Evolutionary conservation across 2,329 filamentous ascomycete species (phyloP).

Genomic region (Ophiocordyceps sinensis): DNA sequence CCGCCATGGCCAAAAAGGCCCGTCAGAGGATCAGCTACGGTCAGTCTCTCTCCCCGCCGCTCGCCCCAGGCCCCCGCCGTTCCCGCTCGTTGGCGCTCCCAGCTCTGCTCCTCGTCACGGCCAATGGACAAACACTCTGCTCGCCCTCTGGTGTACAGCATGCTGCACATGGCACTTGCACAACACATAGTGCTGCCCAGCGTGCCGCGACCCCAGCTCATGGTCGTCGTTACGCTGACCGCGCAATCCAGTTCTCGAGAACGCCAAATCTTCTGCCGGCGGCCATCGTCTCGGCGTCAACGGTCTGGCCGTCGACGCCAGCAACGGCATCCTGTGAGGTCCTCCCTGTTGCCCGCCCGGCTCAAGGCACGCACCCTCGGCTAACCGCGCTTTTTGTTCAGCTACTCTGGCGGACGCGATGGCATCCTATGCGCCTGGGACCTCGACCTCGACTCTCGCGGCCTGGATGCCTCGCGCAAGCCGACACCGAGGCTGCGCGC

Average conservation of each 20-base stretch:
- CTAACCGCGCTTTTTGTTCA: slow-evolving; percentile 20
- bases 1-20: slow-evolving; percentile 49
- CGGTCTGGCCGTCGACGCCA: slow-evolving; percentile 73
- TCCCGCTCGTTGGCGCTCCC: too few species aligned
- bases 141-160: too few species aligned
- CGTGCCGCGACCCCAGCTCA: too few species aligned
- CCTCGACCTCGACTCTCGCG: slow-evolving; percentile 52
- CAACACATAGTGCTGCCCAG: too few species aligned
- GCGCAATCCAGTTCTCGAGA: slow-evolving; percentile 36
- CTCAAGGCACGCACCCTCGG: not conserved
- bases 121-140: too few species aligned
- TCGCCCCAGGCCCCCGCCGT: too few species aligned
- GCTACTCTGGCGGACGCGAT: slow-evolving; percentile 91
- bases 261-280: slow-evolving; percentile 44
- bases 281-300: slow-evolving; percentile 92
- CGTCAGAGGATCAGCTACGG: slow-evolving; percentile 59
- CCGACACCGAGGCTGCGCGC: slow-evolving; percentile 43
- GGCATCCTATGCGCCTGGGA: slow-evolving; percentile 96
- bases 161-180: too few species aligned
- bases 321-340: slow-evolving; percentile 73
- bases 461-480: slow-evolving; percentile 15
- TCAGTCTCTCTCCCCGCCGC: slow-evolving; percentile 15
- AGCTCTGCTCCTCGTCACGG: too few species aligned
- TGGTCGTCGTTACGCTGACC: not conserved
- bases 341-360: not conserved